Evolutionary conservation across 108 stramenopile species (phyloP), one percentile per base, ranked within the genome.

Genomic region (Parmales sp.): DNA sequence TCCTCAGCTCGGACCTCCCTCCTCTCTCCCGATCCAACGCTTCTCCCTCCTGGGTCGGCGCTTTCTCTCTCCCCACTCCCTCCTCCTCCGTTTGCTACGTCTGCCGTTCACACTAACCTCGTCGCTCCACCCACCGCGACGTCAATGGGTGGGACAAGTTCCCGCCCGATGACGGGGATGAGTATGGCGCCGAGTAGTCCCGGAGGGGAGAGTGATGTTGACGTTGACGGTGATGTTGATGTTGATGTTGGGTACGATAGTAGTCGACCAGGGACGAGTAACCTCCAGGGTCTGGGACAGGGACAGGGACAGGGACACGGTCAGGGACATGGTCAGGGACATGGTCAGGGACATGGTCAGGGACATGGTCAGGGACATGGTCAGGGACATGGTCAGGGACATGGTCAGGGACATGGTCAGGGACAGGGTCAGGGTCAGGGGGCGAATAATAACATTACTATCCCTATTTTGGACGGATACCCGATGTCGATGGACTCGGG

Each of bases 11-110:
- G 72, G 36, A 39, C 43, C 28, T 45, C 45, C 20, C 68, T 75
- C 26, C 69, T 64, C 54, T 31, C 69, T 26, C 54, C 68, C 8
- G 74, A 75, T 72, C 72, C 50, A 7, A 28, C 45, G 38, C 72
- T 73, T 1, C 11, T 38, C 60, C 71, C 71, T 2, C 74, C 74
- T 0, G 39, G 43, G 31, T 72, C 41, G 66, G 51, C 51, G 16
- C 29, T 37, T 31, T n/a, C n/a, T n/a, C n/a, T n/a, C n/a, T n/a
- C n/a, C n/a, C n/a, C n/a, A n/a, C 67, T 72, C 11, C 74, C 71
- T 36, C 72, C 67, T 29, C 74, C 74, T 9, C 74, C 74, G 11
- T 43, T 63, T 23, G 74, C 74, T 54, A 72, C 74, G n/a, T 60
- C 54, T 13, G 36, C 29, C 54, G 54, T 60, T 28, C 54, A 3